Base-by-base conservation (phyloP, 192 early-diverging fungal species). In the Linnemannia exigua region DNA sequence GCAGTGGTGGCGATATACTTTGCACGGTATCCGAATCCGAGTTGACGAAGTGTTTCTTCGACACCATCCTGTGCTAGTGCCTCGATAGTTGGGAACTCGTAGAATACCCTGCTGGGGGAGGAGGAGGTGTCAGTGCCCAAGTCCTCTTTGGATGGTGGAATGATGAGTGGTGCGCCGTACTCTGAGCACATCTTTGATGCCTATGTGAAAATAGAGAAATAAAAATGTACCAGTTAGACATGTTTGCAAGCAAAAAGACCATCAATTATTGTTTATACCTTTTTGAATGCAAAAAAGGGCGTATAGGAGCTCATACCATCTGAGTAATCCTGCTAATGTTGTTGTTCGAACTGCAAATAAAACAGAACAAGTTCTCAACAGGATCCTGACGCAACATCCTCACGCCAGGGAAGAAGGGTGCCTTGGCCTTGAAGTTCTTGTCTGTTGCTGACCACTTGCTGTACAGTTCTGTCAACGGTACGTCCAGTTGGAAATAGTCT, bases 1-100 rank as follows among this genome's bases (percentile, higher is more conserved):
- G 95, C 95, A 0, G 96, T 94, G 41, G 93, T 87, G 20, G 90
- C 90, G 73, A 99, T 97, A 88, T 97, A 99, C 69, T 95, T 96
- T 70, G 97, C 98, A 12, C 98, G 90, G 81, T 99, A 99, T 6
- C 98, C 98, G 81, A 99, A 99, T 9, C 97, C 97, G 8, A 98
- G 87, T 47, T 87, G 78, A 19, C 94, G 88, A 58, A 99, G 82
- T 47, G 89, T 87, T 15, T 79, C 75, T 75, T 97, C 97, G 1
- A 97, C 86, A 31, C 90, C 89, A 19, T 90, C 89, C 46, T 79
- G 58, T 25, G 90, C 88, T 35, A 98, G 77, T 3, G 76, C 76
- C 0, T 88, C 70, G 0, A 97, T 61, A 0, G 87, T 87, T 1
- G 97, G 97, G 77, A 98, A 98, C 15, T 89, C 90, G 77, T 94